Evolutionary conservation across 2,329 filamentous ascomycete species (phyloP), one percentile per base, ranked within the genome.

Genomic region (Nannizzia gypsea): DNA sequence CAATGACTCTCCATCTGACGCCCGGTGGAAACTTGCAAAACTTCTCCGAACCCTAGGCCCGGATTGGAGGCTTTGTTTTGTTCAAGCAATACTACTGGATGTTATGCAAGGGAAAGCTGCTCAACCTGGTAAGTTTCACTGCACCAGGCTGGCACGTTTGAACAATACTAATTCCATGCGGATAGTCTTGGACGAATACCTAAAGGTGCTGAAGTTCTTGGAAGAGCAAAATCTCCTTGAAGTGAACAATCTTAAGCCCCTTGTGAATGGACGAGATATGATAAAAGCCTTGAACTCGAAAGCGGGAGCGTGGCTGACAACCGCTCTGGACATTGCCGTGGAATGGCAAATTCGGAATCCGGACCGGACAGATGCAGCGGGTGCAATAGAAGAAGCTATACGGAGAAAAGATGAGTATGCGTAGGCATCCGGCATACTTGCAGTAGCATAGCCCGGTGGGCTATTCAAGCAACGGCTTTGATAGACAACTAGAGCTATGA

Each of bases 281-380:
- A 82, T 84, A 17, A 80, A 84, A 63, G 83, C 82, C 3, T 77
- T 97, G 2, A 76, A 74, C 17, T 83, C 80, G 0, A 75, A 81
- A n/a, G 84, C 83, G 63, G 86, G 88, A 0, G 84, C 79, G n/a
- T 97, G 92, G 92, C 87, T 95, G 80, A 83, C 83, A 59, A 79
- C 80, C 52, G 90, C 90, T 2, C 75, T 96, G 54, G 87, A 95
- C 34, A 77, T 90, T 3, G 88, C 89, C 62, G 82, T 95, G 72
- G 84, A 85, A 62, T 97, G 91, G 90, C 93, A 97, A 73, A 80
- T 97, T 58, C 81, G 89, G 40, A 84, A 97, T 68, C 89, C 90
- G 0, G 78, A 78, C 3, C 77, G 76, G 60, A 82, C 79, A 2
- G 86, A 91, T 63, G 74, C 79, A 31, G 67, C 71, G 5, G 81